Conservation (phyloP, 192 early-diverging fungal species). For the Rhizophagus prolifer region DNA sequence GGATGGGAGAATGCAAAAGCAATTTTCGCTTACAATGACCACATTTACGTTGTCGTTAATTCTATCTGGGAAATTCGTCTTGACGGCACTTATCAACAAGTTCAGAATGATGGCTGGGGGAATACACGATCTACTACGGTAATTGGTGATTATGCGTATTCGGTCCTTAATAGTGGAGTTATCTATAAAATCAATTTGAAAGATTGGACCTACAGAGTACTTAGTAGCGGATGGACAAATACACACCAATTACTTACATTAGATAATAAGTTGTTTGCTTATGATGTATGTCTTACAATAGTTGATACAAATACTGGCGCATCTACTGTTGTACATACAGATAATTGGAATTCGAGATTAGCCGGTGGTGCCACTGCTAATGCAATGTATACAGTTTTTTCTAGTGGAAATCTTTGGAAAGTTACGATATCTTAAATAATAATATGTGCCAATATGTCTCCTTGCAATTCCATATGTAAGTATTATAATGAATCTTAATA, state of each 20-base stretch:
- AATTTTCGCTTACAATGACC: conserved; percentile 6
- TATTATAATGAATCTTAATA: no score
- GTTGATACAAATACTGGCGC: conserved; percentile 3
- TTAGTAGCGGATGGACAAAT: neutral
- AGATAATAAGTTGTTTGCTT: conserved; percentile 1
- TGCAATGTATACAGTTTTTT: neutral
- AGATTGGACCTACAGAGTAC: neutral
- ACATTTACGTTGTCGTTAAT: conserved; percentile 5
- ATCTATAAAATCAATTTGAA: no score
- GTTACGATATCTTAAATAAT: neutral
- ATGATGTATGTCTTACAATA: neutral
- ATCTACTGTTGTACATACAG: neutral
- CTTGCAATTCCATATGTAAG: no score
- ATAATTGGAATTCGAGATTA: neutral
- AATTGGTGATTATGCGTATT: conserved; percentile 3
- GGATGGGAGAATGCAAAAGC: neutral
- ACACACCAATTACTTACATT: neutral
- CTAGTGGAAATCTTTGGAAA: conserved; percentile 11
- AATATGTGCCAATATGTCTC: no score
- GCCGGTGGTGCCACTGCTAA: neutral
- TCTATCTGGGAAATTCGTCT: conserved; percentile 13
- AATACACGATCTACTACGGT: neutral
- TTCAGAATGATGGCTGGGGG: neutral
- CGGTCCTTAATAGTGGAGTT: neutral
- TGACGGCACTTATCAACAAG: neutral